Conservation (phyloP, 768 basidiomycete genomes). For the Hysterangium stoloniferum region DNA sequence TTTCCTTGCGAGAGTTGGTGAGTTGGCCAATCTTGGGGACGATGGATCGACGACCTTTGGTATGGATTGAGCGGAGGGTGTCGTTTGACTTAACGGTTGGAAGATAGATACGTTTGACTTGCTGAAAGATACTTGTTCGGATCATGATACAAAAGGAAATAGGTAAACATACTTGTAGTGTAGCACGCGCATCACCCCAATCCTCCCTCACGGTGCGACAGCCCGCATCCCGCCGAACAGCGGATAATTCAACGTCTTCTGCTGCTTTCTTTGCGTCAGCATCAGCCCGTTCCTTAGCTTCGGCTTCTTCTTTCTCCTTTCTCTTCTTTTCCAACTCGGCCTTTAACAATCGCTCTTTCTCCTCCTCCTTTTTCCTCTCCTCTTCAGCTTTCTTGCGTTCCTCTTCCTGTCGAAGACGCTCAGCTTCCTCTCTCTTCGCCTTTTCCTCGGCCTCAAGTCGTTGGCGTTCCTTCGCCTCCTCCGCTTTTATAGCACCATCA, state of each 20-base stretch:
- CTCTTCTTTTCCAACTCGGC: conserved; percentile 37
- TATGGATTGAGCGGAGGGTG: conserved; percentile 37
- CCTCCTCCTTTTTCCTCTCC: conserved; percentile 37
- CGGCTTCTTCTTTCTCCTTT: conserved; percentile 31
- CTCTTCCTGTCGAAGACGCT: conserved; percentile 25
- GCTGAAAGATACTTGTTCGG: conserved; percentile 26
- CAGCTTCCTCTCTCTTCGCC: conserved; percentile 36
- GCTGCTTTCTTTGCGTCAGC: conserved; percentile 19
- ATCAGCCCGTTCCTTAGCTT: conserved; percentile 26
- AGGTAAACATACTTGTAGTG: conserved; percentile 39
- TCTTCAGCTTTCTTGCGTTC: conserved; percentile 33
- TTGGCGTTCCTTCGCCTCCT: conserved; percentile 51
- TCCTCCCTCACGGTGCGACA: conserved; percentile 52
- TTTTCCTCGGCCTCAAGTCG: conserved; percentile 51
- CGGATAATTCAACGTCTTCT: conserved; percentile 11
- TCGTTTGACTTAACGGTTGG: conserved; percentile 53
- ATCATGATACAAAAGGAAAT: conserved; percentile 15
- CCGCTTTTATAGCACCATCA: conserved; percentile 51
- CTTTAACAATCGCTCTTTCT: conserved; percentile 40
- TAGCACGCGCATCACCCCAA: conserved; percentile 50
- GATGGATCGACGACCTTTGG: conserved; percentile 73
- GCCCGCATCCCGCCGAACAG: conserved; percentile 31
- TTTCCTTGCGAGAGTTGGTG: conserved; percentile 58
- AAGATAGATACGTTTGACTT: conserved; percentile 59
- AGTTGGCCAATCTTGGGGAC: conserved; percentile 85